A percentile compares a stretch with the other conserved stretches of the same genome.
These are phyloP conservation scores for Reutealis trisperma DNA, from an alignment of 345 rosid genomes.

Conservation along the genomic window DNA sequence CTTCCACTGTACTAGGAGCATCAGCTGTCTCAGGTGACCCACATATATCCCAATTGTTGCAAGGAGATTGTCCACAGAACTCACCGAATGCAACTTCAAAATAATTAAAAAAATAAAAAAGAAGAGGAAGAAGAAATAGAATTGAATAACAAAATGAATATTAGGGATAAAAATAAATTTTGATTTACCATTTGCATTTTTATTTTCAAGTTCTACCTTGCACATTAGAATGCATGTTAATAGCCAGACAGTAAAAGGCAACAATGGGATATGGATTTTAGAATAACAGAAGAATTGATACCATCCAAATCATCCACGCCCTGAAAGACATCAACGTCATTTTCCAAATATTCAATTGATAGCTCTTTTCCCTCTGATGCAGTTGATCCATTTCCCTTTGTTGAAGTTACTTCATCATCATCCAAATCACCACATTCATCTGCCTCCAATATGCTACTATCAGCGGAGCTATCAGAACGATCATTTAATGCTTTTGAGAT, in stretches of 20 bases:
- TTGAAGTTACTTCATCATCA: slow-evolving; percentile 40
- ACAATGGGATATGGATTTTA: slow-evolving; percentile 5
- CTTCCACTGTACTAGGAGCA: slow-evolving; percentile 39
- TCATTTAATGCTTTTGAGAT: slow-evolving; percentile 32
- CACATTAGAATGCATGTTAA: neutral
- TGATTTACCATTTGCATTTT: neutral
- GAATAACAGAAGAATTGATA: slow-evolving; percentile 36
- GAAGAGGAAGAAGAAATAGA: slow-evolving; percentile 6
- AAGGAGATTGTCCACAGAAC: slow-evolving; percentile 48
- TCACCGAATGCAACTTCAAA: slow-evolving; percentile 75
- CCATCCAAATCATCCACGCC: slow-evolving; percentile 89
- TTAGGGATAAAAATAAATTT: neutral
- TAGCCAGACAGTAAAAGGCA: slow-evolving; percentile 3
- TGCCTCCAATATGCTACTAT: slow-evolving; percentile 30
- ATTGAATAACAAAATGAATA: neutral
- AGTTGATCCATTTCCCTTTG: slow-evolving; percentile 35
- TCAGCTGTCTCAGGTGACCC: slow-evolving; percentile 29
- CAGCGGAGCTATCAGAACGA: slow-evolving; percentile 31
- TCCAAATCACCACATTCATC: slow-evolving; percentile 26
- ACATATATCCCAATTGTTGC: slow-evolving; percentile 28
- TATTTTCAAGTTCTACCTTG: neutral
- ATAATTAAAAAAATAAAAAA: slow-evolving; percentile 17
- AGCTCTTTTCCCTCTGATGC: slow-evolving; percentile 41
- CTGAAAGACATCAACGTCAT: slow-evolving; percentile 62
- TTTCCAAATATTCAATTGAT: slow-evolving; percentile 74